phyloP scores from a whole-genome alignment of 1,284 basidiomycete genomes.

The Grifola frondosa region DNA sequence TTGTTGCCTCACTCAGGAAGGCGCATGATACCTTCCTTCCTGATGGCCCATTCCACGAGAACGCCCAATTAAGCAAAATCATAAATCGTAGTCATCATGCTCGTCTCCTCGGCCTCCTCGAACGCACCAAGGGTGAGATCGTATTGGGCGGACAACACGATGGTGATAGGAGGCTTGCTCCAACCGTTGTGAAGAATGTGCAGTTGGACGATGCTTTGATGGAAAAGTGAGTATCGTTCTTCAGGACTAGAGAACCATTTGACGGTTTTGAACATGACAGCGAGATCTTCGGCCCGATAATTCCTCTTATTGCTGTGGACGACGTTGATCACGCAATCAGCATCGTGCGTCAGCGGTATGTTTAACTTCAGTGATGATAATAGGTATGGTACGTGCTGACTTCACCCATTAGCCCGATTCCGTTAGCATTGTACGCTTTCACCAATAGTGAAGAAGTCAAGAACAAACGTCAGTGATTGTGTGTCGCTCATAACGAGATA shows the following conservation, averaged over 20 bases:
- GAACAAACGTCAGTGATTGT: slow-evolving; percentile 36
- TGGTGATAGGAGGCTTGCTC: slow-evolving; percentile 39
- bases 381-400: not conserved
- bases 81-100: slow-evolving; percentile 49
- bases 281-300: slow-evolving; percentile 69
- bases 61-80: slow-evolving; percentile 42
- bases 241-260: not conserved
- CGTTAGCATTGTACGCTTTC: slow-evolving; percentile 53
- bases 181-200: slow-evolving; percentile 50
- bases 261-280: slow-evolving; percentile 27
- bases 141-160: slow-evolving; percentile 55
- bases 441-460: slow-evolving; percentile 40
- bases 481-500: slow-evolving; percentile 21
- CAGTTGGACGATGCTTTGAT: slow-evolving; percentile 51
- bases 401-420: slow-evolving; percentile 37
- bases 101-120: slow-evolving; percentile 49
- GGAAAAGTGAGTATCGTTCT: slow-evolving; percentile 40
- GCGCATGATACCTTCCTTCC: slow-evolving; percentile 37
- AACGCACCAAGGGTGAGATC: slow-evolving; percentile 53
- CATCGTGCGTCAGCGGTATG: slow-evolving; percentile 47
- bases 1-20: slow-evolving; percentile 51
- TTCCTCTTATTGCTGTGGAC: slow-evolving; percentile 63
- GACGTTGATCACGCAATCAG: slow-evolving; percentile 51
- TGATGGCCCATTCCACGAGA: slow-evolving; percentile 39
- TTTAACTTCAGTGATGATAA: not conserved